Conservation (phyloP, 2,329 filamentous ascomycete species). For the Beauveria varroae region DNA sequence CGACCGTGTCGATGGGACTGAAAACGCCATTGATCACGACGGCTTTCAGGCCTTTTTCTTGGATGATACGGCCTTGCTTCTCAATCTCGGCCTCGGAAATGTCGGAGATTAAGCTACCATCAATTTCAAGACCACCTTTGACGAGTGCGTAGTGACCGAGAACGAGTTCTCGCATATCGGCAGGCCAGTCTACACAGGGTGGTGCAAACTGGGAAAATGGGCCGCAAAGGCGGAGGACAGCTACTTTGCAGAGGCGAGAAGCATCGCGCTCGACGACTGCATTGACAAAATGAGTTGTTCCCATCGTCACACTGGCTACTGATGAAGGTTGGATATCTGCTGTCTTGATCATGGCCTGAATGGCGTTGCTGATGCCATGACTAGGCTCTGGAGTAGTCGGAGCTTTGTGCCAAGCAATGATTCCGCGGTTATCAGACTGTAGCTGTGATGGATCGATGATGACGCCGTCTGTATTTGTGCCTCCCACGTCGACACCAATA, state of each 20-base stretch:
- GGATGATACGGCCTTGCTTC: constrained; percentile 31
- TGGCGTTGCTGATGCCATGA: constrained; percentile 36
- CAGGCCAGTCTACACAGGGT: constrained; percentile 47
- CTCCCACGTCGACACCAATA: constrained; percentile 40
- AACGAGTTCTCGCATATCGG: constrained; percentile 39
- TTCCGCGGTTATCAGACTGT: constrained; percentile 30
- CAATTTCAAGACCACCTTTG: constrained; percentile 44
- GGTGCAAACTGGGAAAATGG: constrained; percentile 44
- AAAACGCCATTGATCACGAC: constrained; percentile 45
- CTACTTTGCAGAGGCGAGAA: constrained; percentile 39
- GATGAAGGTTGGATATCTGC: constrained; percentile 25
- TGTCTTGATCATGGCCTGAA: constrained; percentile 34
- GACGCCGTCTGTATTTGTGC: constrained; percentile 48
- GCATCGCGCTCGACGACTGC: constrained; percentile 48
- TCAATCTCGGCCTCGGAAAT: constrained; percentile 35
- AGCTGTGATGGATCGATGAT: constrained; percentile 36
- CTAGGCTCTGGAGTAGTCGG: constrained; percentile 41
- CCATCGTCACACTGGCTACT: constrained; percentile 43
- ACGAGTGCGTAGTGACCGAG: constrained; percentile 37
- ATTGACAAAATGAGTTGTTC: constrained; percentile 53
- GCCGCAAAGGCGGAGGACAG: constrained; percentile 46
- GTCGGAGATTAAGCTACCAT: constrained; percentile 38
- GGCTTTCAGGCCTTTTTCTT: constrained; percentile 34
- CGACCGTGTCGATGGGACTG: constrained; percentile 42
- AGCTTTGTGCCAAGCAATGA: constrained; percentile 42